Evolutionary conservation across 1,139 yeast genomes (phyloP), one percentile per base, ranked within the genome.

Genomic region (Zhuliangozyma blackwelliae): DNA sequence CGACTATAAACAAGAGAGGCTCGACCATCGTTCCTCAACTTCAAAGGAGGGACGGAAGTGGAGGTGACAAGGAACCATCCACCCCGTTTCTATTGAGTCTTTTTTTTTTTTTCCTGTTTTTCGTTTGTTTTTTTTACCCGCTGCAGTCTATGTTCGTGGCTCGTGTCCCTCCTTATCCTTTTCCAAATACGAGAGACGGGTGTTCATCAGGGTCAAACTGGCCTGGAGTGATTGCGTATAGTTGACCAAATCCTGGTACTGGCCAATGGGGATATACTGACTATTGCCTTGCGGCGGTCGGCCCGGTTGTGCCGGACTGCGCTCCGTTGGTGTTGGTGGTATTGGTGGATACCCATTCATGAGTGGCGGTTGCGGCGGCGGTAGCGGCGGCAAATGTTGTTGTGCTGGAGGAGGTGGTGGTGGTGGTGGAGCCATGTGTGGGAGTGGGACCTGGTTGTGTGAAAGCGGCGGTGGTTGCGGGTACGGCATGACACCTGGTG

Each of bases 171-270:
- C 31, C 23, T 27, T 20, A 32, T 36, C 37, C 12, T 40, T 41
- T 28, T 42, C 46, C 31, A 42, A 31, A 28, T 32, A 23, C 4
- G 33, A 25, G 20, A 52, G 41, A 23, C 55, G 30, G n/a, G 40
- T 37, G 35, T 61, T 63, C 52, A 66, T 58, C 21, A 41, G 47
- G 27, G 42, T 43, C 39, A 66, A 43, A 35, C 49, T 56, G 20
- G 57, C 59, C 42, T 65, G 68, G 21, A 66, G 48, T 1, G 58
- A 47, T 27, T 59, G 61, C 3, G 72, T 62, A 41, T 65, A 65
- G 8, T 52, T 48, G 20, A 63, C 61, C 35, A 66, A 52, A 34
- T 65, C 67, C 37, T 63, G 65, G 43, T 65, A 66, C 40, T 54
- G 53, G 3, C 57, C 51, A 38, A 59, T 43, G 10, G 62, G 50